Percentiles rank a stretch among this genome's conserved stretches.
These are phyloP conservation scores for Cryptococcus jaspeensis DNA, from an alignment of 1,284 basidiomycete genomes.

Conservation along the genomic window DNA sequence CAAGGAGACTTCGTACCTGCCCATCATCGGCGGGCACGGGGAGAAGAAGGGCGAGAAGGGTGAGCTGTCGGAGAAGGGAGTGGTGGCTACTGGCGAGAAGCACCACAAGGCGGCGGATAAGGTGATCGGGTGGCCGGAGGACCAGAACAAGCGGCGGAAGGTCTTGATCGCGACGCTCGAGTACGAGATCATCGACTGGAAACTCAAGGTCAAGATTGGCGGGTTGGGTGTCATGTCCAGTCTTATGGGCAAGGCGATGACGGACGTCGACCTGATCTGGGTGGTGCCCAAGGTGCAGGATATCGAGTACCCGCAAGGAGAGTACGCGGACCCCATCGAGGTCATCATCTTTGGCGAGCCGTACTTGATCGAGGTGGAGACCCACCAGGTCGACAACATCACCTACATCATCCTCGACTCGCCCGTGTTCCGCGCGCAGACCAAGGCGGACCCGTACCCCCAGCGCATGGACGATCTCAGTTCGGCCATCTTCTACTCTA, in stretches of 20 bases:
- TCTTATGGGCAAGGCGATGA: slow-evolving; percentile 95
- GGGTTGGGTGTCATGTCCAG: slow-evolving; percentile 94
- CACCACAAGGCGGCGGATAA: slow-evolving; percentile 58
- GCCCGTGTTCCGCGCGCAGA: slow-evolving; percentile 91
- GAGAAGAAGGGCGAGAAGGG: slow-evolving; percentile 51
- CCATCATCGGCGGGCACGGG: slow-evolving; percentile 63
- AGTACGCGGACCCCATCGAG: slow-evolving; percentile 85
- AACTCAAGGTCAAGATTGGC: slow-evolving; percentile 93
- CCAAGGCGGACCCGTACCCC: slow-evolving; percentile 88
- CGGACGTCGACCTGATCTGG: slow-evolving; percentile 89
- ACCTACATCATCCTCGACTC: slow-evolving; percentile 89
- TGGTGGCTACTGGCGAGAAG: slow-evolving; percentile 59
- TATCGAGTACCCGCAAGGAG: slow-evolving; percentile 83
- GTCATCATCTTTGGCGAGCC: slow-evolving; percentile 93
- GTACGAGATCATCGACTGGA: slow-evolving; percentile 95
- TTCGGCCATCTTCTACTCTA: slow-evolving; percentile 93
- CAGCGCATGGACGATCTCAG: slow-evolving; percentile 93
- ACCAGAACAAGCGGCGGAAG: slow-evolving; percentile 80
- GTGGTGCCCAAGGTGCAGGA: slow-evolving; percentile 91
- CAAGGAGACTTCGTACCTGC: slow-evolving; percentile 52
- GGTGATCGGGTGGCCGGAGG: slow-evolving; percentile 88
- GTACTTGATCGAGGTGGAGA: slow-evolving; percentile 91
- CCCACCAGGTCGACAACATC: slow-evolving; percentile 86
- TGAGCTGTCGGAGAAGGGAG: slow-evolving; percentile 45
- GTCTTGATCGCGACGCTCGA: slow-evolving; percentile 87